These are phyloP conservation scores for Plectosphaerella cucumerina DNA, from an alignment of 2,329 filamentous ascomycete species.

Conservation along the genomic window DNA sequence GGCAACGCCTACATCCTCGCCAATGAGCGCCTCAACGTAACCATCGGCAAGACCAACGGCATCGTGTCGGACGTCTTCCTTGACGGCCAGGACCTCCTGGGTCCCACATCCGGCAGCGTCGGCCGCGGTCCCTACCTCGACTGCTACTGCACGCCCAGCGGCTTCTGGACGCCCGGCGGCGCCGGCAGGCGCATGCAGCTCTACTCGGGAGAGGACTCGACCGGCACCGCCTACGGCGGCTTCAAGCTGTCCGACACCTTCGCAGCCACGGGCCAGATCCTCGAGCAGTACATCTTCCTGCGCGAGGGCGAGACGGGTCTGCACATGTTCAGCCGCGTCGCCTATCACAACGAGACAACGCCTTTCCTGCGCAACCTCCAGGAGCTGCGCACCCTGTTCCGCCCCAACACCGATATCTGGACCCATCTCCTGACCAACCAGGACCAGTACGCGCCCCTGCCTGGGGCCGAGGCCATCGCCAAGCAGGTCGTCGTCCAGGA, in stretches of 20 bases:
- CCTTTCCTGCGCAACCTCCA: slow-evolving; percentile 52
- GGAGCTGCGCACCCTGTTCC: slow-evolving; percentile 54
- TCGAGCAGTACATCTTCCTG: slow-evolving; percentile 61
- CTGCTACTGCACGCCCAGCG: slow-evolving; percentile 54
- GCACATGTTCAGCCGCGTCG: slow-evolving; percentile 52
- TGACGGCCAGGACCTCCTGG: slow-evolving; percentile 41
- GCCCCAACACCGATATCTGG: slow-evolving; percentile 52
- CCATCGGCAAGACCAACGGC: slow-evolving; percentile 31
- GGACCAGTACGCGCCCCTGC: slow-evolving; percentile 46
- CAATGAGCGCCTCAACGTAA: slow-evolving; percentile 32
- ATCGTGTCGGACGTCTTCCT: slow-evolving; percentile 28
- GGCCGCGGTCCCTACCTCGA: slow-evolving; percentile 53
- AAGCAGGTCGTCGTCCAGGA: slow-evolving; percentile 50
- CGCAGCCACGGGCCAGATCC: slow-evolving; percentile 46
- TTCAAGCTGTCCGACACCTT: slow-evolving; percentile 55
- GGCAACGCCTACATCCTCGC: slow-evolving; percentile 27
- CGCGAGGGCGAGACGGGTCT: slow-evolving; percentile 56
- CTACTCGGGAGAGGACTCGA: slow-evolving; percentile 45
- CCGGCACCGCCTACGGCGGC: slow-evolving; percentile 45
- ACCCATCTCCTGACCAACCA: slow-evolving; percentile 53
- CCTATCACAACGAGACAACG: slow-evolving; percentile 49
- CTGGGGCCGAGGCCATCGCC: slow-evolving; percentile 33
- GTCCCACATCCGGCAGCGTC: slow-evolving; percentile 33
- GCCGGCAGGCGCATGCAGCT: slow-evolving; percentile 44
- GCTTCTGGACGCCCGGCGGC: slow-evolving; percentile 51